Base-by-base conservation (phyloP, 2,329 filamentous ascomycete genomes). In the Plenodomus tracheiphilus region DNA sequence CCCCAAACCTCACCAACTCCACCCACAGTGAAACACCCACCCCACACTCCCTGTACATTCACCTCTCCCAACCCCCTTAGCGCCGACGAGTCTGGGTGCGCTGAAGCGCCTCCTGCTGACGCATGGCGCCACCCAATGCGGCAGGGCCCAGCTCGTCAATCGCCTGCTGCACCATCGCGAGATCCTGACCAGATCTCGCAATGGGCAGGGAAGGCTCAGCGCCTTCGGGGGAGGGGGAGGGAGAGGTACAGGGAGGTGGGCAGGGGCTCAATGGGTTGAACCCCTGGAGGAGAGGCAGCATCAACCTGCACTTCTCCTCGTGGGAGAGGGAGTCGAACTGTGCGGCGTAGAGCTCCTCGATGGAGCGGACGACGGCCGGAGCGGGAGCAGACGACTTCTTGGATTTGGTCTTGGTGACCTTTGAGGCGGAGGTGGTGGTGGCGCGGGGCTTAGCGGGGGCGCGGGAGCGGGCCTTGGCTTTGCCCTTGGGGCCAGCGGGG, bases 101-200 rank as follows among this genome's bases (percentile, higher is more conserved):
- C 36, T 56, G 37, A 2, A 61, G 47, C 15, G 59, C 62, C 43
- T 62, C 52, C 15, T 54, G 47, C 47, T 64, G 59, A 11, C 59
- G 53, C 10, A 20, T 32, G 5, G 51, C 39, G 17, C 53, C 60
- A 18, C n/a, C 50, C 11, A 38, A 38, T 16, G 28, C 17, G 5
- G 28, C 44, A 17, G 22, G 43, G 16, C 22, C 16, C 20, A 37
- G 48, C 35, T 45, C 49, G 34, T 34, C 45, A 10, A 39, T n/a
- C 0, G 30, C 17, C 5, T 18, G 17, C 7, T 18, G 37, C 5
- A 42, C 43, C 34, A 43, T 43, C 7, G 41, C 47, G 3, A 37
- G 54, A 3, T 39, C 41, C 4, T 41, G 17, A 13, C 1, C 18
- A 21, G 15, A 17, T 21, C 18, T 34, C 3, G 18, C 25, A 25